Base-by-base conservation (phyloP, 148 eudicot genomes). In the Camellia japonica region DNA sequence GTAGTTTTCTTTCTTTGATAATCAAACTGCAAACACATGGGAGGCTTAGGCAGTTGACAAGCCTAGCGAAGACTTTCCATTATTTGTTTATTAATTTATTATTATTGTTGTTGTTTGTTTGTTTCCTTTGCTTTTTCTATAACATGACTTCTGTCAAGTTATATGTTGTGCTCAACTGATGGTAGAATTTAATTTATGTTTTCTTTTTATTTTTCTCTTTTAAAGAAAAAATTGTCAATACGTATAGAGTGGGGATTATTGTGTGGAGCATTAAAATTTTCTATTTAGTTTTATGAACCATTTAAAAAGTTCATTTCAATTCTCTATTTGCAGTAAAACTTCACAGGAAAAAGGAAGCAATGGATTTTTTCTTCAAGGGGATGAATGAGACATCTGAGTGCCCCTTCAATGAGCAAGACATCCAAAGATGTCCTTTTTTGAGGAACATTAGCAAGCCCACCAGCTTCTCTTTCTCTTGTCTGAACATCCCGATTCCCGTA, bases 381-480 rank as follows among this genome's bases (percentile, higher is more conserved):
- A 55, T 81, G 87, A 88, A 83, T 71, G 86, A 74, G 67, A 80
- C 84, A 79, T 84, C 86, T 68, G 88, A 87, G 12, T 91, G 90
- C 81, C 55, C 86, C 72, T 88, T 87, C 55, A 85, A 81, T 67
- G 87, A 84, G 68, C 87, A 86, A 64, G 94, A 89, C 68, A 80
- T 93, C 56, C 87, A 82, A 62, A 88, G 76, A 73, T 93, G 97
- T 80, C 97, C 97, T 11, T 93, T 93, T 82, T 86, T 93, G 79
- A 93, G 91, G 84, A 93, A 91, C 82, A 93, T 91, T 49, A 85
- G 83, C 85, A 86, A 87, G 71, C 91, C 92, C 49, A 93, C 97
- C 44, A 86, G 83, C 82, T 86, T 91, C 60, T 83, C 90, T 18
- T 89, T 93, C 80, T 83, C 89, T 52, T 80, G 89, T 67, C 46